A percentile compares a stretch with the other conserved stretches of the same genome.
phyloP scores from a whole-genome alignment of 345 rosid genomes.

The Eucalyptus lansdowneana region DNA sequence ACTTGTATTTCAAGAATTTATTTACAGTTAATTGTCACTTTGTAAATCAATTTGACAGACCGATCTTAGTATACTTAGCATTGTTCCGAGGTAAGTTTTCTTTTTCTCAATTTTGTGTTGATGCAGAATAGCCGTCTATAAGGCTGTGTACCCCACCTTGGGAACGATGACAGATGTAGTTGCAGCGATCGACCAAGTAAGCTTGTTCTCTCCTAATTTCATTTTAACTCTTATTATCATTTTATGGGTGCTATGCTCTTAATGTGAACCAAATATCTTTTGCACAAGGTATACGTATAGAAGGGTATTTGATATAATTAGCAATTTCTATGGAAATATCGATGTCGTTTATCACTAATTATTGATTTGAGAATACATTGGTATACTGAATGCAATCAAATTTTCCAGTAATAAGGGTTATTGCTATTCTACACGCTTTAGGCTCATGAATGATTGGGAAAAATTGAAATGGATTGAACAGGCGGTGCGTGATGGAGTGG shows the following conservation, averaged over 20 bases:
- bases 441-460: background rate
- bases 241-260: background rate
- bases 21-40: background rate
- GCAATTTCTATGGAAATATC: background rate
- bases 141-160: slow-evolving; percentile 67
- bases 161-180: slow-evolving; percentile 72
- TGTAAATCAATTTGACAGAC: background rate
- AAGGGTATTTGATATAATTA: background rate
- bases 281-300: background rate
- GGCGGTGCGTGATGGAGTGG: slow-evolving; percentile 70
- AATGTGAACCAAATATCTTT: background rate
- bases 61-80: background rate
- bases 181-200: slow-evolving; percentile 88
- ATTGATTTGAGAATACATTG: background rate
- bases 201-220: background rate
- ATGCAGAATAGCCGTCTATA: slow-evolving; percentile 70
- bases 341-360: background rate
- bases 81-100: background rate
- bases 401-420: background rate
- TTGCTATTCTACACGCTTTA: too few relatives aligned
- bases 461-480: background rate
- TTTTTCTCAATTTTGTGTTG: background rate
- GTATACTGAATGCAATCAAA: background rate
- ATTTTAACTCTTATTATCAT: background rate
- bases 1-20: background rate